These are phyloP conservation scores for Solanum bukasovii DNA, from an alignment of 257 asterid genomes.

Conservation along the genomic window DNA sequence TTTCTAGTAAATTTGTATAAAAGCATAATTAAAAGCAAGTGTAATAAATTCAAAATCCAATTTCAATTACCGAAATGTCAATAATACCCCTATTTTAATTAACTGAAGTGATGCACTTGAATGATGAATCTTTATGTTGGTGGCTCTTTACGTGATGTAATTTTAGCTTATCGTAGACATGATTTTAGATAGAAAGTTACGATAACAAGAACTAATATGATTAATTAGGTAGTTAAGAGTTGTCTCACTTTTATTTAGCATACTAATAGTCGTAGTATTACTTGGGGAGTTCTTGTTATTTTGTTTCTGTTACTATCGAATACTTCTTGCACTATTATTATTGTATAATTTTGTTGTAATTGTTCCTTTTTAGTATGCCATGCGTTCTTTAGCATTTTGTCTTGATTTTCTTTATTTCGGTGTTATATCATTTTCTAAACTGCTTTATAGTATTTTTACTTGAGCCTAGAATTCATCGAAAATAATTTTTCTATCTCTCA, in stretches of 20 bases:
- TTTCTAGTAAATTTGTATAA: background rate
- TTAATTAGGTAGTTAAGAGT: background rate
- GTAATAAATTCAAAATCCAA: background rate
- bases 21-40: background rate
- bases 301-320: background rate
- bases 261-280: background rate
- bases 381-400: background rate
- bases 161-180: background rate
- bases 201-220: fast-evolving
- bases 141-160: background rate
- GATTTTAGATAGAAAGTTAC: background rate
- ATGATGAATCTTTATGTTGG: no score
- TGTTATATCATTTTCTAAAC: background rate
- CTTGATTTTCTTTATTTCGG: background rate
- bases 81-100: background rate
- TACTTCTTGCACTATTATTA: background rate
- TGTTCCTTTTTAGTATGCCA: background rate
- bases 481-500: background rate
- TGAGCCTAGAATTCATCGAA: background rate
- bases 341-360: background rate
- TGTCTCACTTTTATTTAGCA: background rate
- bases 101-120: no score
- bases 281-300: background rate
- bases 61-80: background rate
- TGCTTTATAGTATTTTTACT: background rate